Evolutionary conservation across 2,329 filamentous ascomycete species (phyloP).

Genomic region (Phialocephala sp.): DNA sequence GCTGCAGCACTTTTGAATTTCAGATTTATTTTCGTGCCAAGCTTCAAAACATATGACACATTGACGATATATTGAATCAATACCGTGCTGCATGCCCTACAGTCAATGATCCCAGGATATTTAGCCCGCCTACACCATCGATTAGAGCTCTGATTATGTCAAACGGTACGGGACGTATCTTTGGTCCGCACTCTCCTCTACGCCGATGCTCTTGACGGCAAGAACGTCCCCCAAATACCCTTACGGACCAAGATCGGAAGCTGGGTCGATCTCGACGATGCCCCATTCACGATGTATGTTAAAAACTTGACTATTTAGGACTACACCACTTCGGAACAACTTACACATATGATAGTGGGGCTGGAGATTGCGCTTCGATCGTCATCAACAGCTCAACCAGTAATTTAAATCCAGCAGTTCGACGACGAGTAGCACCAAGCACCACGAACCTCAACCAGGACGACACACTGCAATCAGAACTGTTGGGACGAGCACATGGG

Average conservation of each 20-base stretch:
- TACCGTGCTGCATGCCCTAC: conserved; percentile 68
- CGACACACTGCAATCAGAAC: conserved; percentile 19
- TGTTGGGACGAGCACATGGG: conserved; percentile 13
- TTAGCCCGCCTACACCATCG: conserved; percentile 70
- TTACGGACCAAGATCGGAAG: conserved; percentile 73
- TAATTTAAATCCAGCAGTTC: too few species aligned
- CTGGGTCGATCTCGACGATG: conserved; percentile 67
- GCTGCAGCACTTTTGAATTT: background rate
- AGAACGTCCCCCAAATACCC: conserved; percentile 75
- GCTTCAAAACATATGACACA: background rate
- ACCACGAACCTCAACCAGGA: conserved; percentile 9
- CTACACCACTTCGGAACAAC: conserved; percentile 60
- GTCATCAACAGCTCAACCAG: conserved; percentile 33
- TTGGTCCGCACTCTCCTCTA: conserved; percentile 66
- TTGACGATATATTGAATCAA: conserved; percentile 68
- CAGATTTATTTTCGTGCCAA: background rate
- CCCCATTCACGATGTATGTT: conserved; percentile 76
- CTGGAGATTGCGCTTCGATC: conserved; percentile 60
- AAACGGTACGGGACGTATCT: conserved; percentile 73
- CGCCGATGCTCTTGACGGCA: conserved; percentile 63
- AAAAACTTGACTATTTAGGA: conserved; percentile 64
- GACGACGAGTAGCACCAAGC: background rate
- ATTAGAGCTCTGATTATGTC: conserved; percentile 70
- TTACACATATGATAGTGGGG: conserved; percentile 67
- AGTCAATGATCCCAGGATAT: conserved; percentile 61